Evolutionary conservation across 805 yeast genomes (phyloP).

Genomic region (Pichia ethanolica): DNA sequence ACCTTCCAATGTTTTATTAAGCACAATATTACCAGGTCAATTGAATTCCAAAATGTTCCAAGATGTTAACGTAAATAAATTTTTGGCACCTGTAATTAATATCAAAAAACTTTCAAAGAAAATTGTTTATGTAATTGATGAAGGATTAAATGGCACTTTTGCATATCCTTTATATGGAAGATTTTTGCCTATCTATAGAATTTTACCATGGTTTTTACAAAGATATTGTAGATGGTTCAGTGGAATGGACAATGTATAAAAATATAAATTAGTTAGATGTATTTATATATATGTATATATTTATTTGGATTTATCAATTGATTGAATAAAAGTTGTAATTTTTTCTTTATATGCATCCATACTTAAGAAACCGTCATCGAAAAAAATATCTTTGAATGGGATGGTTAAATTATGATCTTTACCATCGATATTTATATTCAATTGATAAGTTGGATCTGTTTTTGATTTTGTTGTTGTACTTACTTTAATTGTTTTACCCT

Average conservation of each 20-base stretch:
- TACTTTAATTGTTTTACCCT: conserved; percentile 31
- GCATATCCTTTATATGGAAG: conserved; percentile 42
- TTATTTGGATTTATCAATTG: conserved; percentile 18
- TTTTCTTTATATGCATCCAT: conserved; percentile 26
- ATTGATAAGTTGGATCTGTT: conserved; percentile 39
- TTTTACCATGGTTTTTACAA: conserved; percentile 35
- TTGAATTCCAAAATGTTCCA: conserved; percentile 40
- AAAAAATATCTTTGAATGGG: conserved; percentile 38
- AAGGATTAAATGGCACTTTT: conserved; percentile 36
- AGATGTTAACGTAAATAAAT: conserved; percentile 36
- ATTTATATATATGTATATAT: not conserved
- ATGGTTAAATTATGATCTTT: conserved; percentile 17
- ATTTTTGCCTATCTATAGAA: conserved; percentile 35
- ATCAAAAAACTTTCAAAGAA: conserved; percentile 30
- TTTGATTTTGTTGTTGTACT: conserved; percentile 30
- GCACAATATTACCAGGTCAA: conserved; percentile 46
- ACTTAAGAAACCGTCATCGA: conserved; percentile 38
- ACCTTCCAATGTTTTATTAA: conserved; percentile 22
- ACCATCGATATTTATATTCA: conserved; percentile 28
- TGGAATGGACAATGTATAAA: conserved; percentile 24
- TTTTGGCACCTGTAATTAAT: conserved; percentile 43
- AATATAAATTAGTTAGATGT: not conserved
- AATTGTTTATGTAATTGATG: conserved; percentile 27
- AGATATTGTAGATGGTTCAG: conserved; percentile 22
- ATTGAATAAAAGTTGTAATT: conserved; percentile 16